Percentiles rank a stretch among this genome's conserved stretches.
Conservation (phyloP, 352 stramenopile genomes). For the Globisporangium spiculum region DNA sequence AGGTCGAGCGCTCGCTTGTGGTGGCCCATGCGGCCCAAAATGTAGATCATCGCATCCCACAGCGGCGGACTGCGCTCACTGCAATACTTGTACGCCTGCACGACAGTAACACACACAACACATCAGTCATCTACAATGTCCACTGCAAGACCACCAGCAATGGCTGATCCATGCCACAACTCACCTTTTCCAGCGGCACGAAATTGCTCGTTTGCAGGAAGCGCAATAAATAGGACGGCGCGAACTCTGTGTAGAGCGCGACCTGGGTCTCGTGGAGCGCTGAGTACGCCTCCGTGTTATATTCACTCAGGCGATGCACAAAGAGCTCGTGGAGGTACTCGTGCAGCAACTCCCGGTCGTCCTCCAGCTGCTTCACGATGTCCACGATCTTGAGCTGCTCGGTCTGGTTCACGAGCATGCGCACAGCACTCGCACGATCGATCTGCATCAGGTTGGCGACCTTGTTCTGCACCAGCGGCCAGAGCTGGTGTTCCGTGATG, state of each 20-base stretch:
- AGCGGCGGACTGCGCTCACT: slow-evolving; percentile 64
- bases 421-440: slow-evolving; percentile 60
- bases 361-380: slow-evolving; percentile 73
- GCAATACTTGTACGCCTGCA: slow-evolving; percentile 76
- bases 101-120: not conserved
- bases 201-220: slow-evolving; percentile 84
- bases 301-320: slow-evolving; percentile 61
- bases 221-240: slow-evolving; percentile 56
- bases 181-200: slow-evolving; percentile 78
- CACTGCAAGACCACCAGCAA: not conserved
- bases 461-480: slow-evolving; percentile 75
- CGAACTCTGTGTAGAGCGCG: slow-evolving; percentile 68
- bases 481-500: slow-evolving; percentile 80
- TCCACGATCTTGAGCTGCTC: slow-evolving; percentile 78
- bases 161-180: not conserved
- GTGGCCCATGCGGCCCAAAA: slow-evolving; percentile 81
- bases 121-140: not conserved
- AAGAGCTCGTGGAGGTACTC: slow-evolving; percentile 80
- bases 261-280: slow-evolving; percentile 75
- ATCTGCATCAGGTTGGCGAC: slow-evolving; percentile 78
- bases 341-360: slow-evolving; percentile 62
- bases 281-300: slow-evolving; percentile 77
- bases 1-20: slow-evolving; percentile 84
- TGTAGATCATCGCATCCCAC: slow-evolving; percentile 88
- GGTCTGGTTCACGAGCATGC: slow-evolving; percentile 79